Evolutionary conservation across 2,329 filamentous ascomycete species (phyloP).

Genomic region (Microdochium trichocladiopsis): DNA sequence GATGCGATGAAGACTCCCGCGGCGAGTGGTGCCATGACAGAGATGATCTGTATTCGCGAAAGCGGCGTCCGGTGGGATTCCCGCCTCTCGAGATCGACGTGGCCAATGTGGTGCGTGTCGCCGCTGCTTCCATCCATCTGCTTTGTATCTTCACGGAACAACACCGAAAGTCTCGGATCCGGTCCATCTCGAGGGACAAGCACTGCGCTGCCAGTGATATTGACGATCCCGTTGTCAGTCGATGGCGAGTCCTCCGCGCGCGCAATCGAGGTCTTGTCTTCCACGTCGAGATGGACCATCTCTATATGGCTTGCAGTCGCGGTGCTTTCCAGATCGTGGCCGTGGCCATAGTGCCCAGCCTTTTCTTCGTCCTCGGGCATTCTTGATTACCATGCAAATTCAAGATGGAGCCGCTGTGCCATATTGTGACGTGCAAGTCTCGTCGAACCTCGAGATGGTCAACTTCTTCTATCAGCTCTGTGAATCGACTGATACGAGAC

Average conservation of each 20-base stretch:
- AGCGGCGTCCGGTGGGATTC: neutral
- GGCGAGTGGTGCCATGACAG: neutral
- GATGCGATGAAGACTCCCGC: constrained; percentile 1
- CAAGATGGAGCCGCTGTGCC: neutral
- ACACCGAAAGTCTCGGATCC: neutral
- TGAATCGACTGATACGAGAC: too few relatives aligned
- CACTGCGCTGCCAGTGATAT: neutral
- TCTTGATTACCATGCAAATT: neutral
- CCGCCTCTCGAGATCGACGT: neutral
- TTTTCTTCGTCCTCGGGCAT: neutral
- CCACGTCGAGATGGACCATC: neutral
- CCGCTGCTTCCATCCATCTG: neutral
- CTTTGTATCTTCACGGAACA: neutral
- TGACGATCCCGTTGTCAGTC: neutral
- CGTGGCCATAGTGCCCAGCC: neutral
- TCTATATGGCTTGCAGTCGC: neutral
- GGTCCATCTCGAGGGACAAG: neutral
- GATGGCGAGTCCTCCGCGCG: neutral
- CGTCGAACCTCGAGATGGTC: too few relatives aligned
- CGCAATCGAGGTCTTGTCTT: neutral
- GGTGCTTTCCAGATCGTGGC: neutral
- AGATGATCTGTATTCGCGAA: neutral
- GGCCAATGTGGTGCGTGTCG: neutral
- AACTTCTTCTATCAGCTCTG: too few relatives aligned
- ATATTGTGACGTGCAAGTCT: neutral